phyloP scores from a whole-genome alignment of 1,139 yeast genomes.

The Insectozyma bohioensis region DNA sequence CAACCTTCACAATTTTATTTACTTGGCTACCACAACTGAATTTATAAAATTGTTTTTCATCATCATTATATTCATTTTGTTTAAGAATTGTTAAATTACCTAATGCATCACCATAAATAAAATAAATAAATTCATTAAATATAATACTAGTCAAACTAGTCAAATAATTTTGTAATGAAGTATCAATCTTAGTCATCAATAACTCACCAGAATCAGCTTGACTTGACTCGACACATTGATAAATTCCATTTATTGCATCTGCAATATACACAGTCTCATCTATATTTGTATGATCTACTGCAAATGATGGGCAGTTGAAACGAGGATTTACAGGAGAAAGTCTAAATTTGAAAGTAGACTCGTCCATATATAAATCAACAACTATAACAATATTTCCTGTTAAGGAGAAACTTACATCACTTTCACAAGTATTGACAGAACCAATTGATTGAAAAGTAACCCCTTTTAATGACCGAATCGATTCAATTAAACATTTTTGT shows the following conservation, averaged over 20 bases:
- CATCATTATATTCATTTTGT: neutral
- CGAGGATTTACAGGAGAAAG: no score
- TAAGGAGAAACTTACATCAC: no score
- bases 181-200: neutral
- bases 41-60: slow-evolving; percentile 7
- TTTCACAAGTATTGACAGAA: no score
- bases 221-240: neutral
- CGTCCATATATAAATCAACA: no score
- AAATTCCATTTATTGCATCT: slow-evolving; percentile 10
- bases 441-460: slow-evolving; percentile 4
- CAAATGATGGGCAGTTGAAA: slow-evolving; percentile 5
- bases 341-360: no score
- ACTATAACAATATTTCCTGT: no score
- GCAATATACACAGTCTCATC: slow-evolving; percentile 2
- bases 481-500: no score
- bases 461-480: neutral
- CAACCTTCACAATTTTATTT: slow-evolving; percentile 21
- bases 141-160: slow-evolving; percentile 1
- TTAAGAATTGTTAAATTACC: slow-evolving; percentile 27
- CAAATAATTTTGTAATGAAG: neutral
- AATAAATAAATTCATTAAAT: slow-evolving; percentile 1
- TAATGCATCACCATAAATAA: slow-evolving; percentile 29
- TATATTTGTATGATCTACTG: slow-evolving; percentile 5
- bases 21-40: slow-evolving; percentile 35
- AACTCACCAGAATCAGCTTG: neutral